Evolutionary conservation across 2,329 filamentous ascomycete genomes (phyloP), one percentile per base, ranked within the genome.

Genomic region (Penicillium sp.): DNA sequence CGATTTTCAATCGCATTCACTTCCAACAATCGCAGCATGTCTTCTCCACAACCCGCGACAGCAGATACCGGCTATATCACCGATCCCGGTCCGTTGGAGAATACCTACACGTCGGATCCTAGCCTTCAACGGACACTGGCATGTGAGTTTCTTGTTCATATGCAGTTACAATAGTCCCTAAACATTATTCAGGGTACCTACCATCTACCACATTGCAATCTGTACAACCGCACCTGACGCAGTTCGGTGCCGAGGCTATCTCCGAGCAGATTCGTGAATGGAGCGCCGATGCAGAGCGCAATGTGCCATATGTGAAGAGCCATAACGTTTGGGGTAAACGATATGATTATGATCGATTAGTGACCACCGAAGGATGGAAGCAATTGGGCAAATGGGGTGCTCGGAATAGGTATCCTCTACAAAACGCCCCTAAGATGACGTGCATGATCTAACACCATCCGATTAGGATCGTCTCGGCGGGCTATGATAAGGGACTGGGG

Each of bases 281-380:
- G 69, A 71, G 63, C 34, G 82, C 82, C 0, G 85, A 90, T 68
- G 83, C 87, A 0, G 88, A 91, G 70, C 79, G 76, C 41, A 86
- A 88, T 60, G 81, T 83, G 44, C 87, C 87, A 0, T 84, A 84
- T 33, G 72, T 90, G 4, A 79, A 79, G 41, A 81, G 84, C 1
- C 78, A 84, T 11, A 82, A 87, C 65, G 82, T 82, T 0, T 89
- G 89, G 68, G 87, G 88, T 1, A 77, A 79, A 50, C 55, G 63
- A 41, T 71, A 71, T 53, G 82, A 82, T 49, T 81, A 76, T 7
- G 82, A 83, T 46, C 80, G 84, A 34, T 75, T 91, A 2, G 78
- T 88, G 36, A 87, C 87, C 0, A 81, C 82, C 0, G 81, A 87
- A 61, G 88, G 89, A 29, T 91, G 88, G 88, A 74, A 74, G 45